Percentiles rank a stretch among this genome's conserved stretches.
Evolutionary conservation across 257 asterid species (phyloP).

Genomic region (Primulina eburnea): DNA sequence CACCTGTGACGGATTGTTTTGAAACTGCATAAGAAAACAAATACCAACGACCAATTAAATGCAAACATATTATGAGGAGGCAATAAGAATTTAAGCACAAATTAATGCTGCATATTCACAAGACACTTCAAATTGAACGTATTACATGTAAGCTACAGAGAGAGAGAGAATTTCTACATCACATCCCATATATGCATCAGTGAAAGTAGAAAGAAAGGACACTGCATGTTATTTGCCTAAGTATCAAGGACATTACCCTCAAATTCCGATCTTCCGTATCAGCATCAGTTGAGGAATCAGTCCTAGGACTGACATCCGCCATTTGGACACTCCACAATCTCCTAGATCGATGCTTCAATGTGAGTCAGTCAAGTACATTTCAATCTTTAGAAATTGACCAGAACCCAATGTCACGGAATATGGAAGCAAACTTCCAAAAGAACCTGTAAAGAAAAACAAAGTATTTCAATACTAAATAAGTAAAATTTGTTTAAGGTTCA

Average conservation of each 20-base stretch:
- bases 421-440: neutral
- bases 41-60: slow-evolving; percentile 17
- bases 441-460: neutral
- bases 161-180: neutral
- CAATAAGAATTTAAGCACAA: neutral
- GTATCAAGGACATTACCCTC: slow-evolving; percentile 43
- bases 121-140: neutral
- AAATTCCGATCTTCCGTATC: slow-evolving; percentile 80
- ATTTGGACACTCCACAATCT: slow-evolving; percentile 41
- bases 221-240: neutral
- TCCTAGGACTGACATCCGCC: slow-evolving; percentile 84
- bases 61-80: slow-evolving; percentile 13
- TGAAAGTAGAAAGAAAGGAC: neutral
- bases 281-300: slow-evolving; percentile 91
- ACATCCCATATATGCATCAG: neutral
- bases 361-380: slow-evolving; percentile 12
- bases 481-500: neutral
- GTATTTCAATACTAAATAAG: neutral
- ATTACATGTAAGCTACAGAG: neutral
- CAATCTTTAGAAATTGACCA: slow-evolving; percentile 19
- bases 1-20: slow-evolving; percentile 46
- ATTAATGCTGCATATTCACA: neutral
- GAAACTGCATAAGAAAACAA: slow-evolving; percentile 48
- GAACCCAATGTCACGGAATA: neutral
- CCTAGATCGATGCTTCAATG: slow-evolving; percentile 26